phyloP scores from a whole-genome alignment of 2,329 filamentous ascomycete genomes.

The Shiraia bambusicola region DNA sequence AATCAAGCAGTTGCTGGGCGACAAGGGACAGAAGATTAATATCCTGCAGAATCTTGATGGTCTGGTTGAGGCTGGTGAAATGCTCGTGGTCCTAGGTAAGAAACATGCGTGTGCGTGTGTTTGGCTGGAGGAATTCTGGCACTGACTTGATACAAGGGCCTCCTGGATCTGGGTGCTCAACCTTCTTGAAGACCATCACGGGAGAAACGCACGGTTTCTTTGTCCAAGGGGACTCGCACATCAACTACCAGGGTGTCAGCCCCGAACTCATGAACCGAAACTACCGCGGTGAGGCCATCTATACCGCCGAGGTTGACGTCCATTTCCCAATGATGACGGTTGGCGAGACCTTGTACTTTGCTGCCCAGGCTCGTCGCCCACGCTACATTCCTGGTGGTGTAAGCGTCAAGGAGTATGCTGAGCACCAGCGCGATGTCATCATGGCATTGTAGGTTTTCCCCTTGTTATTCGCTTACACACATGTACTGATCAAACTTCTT shows the following conservation, averaged over 20 bases:
- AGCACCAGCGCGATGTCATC: slow-evolving; percentile 68
- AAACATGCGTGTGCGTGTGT: too few species aligned
- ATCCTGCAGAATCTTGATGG: slow-evolving; percentile 70
- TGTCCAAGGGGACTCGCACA: slow-evolving; percentile 67
- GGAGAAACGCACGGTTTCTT: slow-evolving; percentile 81
- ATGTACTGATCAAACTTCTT: neutral
- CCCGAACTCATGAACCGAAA: slow-evolving; percentile 73
- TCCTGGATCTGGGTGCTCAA: slow-evolving; percentile 71
- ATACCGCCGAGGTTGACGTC: slow-evolving; percentile 80
- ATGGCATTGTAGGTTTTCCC: slow-evolving; percentile 48
- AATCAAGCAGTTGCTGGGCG: slow-evolving; percentile 38
- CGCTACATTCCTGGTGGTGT: slow-evolving; percentile 62
- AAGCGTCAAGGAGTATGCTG: slow-evolving; percentile 56
- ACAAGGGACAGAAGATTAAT: slow-evolving; percentile 53
- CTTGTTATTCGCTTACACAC: neutral
- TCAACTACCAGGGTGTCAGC: slow-evolving; percentile 79
- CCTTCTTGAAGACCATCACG: slow-evolving; percentile 79
- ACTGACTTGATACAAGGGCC: too few species aligned
- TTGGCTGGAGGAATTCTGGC: too few species aligned
- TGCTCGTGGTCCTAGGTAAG: slow-evolving; percentile 69
- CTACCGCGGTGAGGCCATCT: slow-evolving; percentile 83
- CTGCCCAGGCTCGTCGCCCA: slow-evolving; percentile 68
- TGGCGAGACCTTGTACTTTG: slow-evolving; percentile 77
- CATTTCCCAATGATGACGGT: slow-evolving; percentile 78
- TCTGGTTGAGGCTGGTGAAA: slow-evolving; percentile 69